A percentile compares a stretch with the other conserved stretches of the same genome.
Conservation (phyloP, 169 alveolate genomes). For the Babesia bigemina region DNA sequence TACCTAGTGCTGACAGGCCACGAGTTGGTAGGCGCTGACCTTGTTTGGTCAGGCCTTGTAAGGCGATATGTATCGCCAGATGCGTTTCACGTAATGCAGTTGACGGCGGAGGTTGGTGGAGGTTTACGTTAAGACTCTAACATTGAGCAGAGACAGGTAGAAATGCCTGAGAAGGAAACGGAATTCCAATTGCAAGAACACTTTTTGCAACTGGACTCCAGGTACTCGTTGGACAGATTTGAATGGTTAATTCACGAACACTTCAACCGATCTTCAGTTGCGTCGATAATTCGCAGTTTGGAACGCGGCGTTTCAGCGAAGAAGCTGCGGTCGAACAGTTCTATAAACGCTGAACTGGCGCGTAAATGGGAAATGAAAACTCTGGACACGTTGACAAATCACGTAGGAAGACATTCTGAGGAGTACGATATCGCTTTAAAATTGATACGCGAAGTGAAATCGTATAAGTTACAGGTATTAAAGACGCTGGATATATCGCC, state of each 20-base stretch:
- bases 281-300: constrained; percentile 22
- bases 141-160: constrained; percentile 45
- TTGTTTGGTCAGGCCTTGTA: constrained; percentile 76
- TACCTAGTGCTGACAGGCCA: constrained; percentile 75
- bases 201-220: constrained; percentile 21
- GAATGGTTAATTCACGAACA: constrained; percentile 58
- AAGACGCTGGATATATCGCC: constrained; percentile 38
- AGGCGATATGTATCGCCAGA: constrained; percentile 74
- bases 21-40: constrained; percentile 63
- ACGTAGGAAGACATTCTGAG: background rate
- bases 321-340: constrained; percentile 18
- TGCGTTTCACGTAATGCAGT: constrained; percentile 66
- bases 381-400: constrained; percentile 6
- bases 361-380: constrained; percentile 43
- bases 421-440: constrained; percentile 5
- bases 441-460: constrained; percentile 19
- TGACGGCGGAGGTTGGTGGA: constrained; percentile 65
- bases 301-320: constrained; percentile 34
- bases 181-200: constrained; percentile 50
- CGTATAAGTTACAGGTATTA: constrained; percentile 29
- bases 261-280: constrained; percentile 31
- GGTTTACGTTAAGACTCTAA: background rate
- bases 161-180: constrained; percentile 64
- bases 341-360: constrained; percentile 8
- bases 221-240: constrained; percentile 29